Conservation (phyloP, 345 rosid species). For the Eucalyptus sideroxylon region DNA sequence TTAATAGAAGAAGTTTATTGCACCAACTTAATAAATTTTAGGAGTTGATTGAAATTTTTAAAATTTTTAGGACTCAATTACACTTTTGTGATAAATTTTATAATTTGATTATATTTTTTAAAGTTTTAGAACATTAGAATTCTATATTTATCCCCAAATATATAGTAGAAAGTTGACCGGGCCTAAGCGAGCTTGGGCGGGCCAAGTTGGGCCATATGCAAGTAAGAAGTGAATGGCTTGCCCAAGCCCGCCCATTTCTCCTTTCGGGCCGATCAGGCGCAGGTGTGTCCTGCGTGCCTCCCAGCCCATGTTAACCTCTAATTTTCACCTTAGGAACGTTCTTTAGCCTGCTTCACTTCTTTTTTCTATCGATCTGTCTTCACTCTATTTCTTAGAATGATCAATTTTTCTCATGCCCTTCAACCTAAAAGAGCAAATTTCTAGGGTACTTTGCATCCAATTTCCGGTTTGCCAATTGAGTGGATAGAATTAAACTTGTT, state of each 20-base stretch:
- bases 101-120: accelerated
- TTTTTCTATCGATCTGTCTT: background rate
- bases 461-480: background rate
- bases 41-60: too few relatives aligned
- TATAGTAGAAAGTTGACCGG: background rate
- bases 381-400: background rate
- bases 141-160: accelerated
- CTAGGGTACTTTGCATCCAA: background rate
- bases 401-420: background rate
- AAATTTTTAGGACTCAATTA: accelerated
- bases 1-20: too few relatives aligned
- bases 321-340: background rate
- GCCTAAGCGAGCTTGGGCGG: background rate
- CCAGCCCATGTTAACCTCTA: too few relatives aligned
- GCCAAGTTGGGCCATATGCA: background rate
- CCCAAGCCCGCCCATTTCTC: background rate
- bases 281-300: background rate
- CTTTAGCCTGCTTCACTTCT: background rate
- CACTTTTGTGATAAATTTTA: too few relatives aligned
- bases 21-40: background rate
- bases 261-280: background rate
- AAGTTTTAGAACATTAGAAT: too few relatives aligned
- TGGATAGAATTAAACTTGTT: too few relatives aligned
- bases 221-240: background rate
- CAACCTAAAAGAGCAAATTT: background rate